Base-by-base conservation (phyloP, 441 rosid genomes). In the Erysimum cheiri region DNA sequence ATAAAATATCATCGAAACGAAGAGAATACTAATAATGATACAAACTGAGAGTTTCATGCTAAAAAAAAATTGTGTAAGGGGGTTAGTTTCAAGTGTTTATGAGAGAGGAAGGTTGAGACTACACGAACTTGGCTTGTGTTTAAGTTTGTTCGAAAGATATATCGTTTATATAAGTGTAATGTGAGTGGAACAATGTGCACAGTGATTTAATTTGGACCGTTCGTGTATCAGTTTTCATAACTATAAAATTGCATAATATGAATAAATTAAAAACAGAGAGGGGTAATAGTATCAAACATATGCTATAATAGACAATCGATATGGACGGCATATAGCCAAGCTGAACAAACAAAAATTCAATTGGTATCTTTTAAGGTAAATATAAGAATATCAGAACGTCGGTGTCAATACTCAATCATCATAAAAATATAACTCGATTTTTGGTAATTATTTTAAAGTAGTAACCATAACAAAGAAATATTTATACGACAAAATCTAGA, bases 201-300 rank as follows among this genome's bases (percentile, higher is more conserved):
- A 66, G 48, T 73, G 67, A 44, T 58, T 66, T 33, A 59, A 66
- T 73, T 73, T 50, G 62, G 41, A 66, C 72, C 72, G 77, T 73
- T 59, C 46, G 32, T 60, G 60, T 37, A 48, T 59, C 33, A 37
- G n/a, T 31, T 37, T 60, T 41, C 66, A 69, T 29, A 46, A 37
- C 60, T 59, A 69, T 49, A 47, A 29, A 35, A 40, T 13, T 14
- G 36, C 53, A 41, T 22, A 5, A 6, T 61, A 43, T 53, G 49
- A 60, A 66, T 8, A n/a, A n/a, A n/a, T n/a, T n/a, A n/a, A 10
- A 44, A 43, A 64, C 39, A 28, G 5, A 40, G 59, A 63, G 35
- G 53, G 46, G 49, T 60, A 50, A 40, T 33, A 32, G 31, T 60
- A 60, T 24, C 43, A 31, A 61, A 52, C 78, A 44, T 53, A 60